Conservation (phyloP, 371 early-diverging fungal species). For the Circinella umbellata region DNA sequence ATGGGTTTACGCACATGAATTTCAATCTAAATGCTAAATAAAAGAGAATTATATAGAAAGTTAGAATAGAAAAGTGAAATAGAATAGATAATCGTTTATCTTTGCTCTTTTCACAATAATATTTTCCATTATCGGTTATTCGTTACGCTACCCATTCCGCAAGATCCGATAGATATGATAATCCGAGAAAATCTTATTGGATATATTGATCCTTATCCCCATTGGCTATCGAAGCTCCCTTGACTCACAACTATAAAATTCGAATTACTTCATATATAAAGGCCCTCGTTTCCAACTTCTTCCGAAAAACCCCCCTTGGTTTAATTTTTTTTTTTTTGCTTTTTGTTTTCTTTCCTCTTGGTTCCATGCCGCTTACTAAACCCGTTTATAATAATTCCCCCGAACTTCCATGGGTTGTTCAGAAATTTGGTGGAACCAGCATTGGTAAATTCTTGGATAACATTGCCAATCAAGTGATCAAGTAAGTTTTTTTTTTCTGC, state of each 20-base stretch:
- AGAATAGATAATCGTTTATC: too few species aligned
- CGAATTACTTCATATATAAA: background rate
- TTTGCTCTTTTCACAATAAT: too few species aligned
- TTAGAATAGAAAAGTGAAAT: too few species aligned
- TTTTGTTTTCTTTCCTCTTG: background rate
- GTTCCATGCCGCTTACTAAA: constrained; percentile 13
- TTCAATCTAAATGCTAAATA: too few species aligned
- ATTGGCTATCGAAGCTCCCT: background rate
- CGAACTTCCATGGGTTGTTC: constrained; percentile 70
- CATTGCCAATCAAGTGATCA: constrained; percentile 64
- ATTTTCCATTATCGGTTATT: too few species aligned
- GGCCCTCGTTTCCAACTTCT: background rate
- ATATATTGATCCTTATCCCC: background rate
- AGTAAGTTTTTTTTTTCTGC: constrained; percentile 35
- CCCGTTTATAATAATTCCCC: constrained; percentile 29
- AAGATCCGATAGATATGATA: constrained; percentile 3
- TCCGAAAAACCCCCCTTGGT: background rate
- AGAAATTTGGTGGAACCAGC: constrained; percentile 91
- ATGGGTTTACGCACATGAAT: too few species aligned
- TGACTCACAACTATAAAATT: background rate
- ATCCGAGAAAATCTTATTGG: constrained; percentile 4
- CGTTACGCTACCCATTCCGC: background rate
- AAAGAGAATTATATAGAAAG: too few species aligned
- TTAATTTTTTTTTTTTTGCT: background rate
- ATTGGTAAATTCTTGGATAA: constrained; percentile 79